phyloP scores from a whole-genome alignment of 768 basidiomycete genomes.

The Pilatotrama ljubarskyi region DNA sequence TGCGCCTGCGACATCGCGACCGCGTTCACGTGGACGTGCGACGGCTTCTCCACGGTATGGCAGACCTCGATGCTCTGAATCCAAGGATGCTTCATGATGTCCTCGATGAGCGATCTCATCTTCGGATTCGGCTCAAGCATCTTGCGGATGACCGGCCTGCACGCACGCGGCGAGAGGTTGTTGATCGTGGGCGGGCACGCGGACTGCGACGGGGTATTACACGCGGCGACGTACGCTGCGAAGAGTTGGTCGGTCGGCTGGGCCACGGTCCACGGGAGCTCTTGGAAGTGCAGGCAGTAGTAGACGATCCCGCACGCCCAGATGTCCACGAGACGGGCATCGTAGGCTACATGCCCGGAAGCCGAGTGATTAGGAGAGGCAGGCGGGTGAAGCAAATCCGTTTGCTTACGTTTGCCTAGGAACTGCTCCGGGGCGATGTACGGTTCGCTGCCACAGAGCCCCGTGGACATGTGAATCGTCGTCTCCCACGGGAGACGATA shows the following conservation, averaged over 20 bases:
- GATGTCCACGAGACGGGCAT: constrained; percentile 94
- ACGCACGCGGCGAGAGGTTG: constrained; percentile 85
- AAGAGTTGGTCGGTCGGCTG: constrained; percentile 82
- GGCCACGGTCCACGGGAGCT: constrained; percentile 96
- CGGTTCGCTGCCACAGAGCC: constrained; percentile 95
- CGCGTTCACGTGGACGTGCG: constrained; percentile 59
- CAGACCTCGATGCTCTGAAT: constrained; percentile 82
- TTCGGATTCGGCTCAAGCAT: constrained; percentile 97
- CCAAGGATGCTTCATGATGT: constrained; percentile 79
- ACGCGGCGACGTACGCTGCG: constrained; percentile 67
- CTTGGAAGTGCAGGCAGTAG: constrained; percentile 98
- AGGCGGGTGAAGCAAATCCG: constrained; percentile 31
- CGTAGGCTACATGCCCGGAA: constrained; percentile 68
- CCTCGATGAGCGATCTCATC: constrained; percentile 72
- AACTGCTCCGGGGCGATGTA: constrained; percentile 99
- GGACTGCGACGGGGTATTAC: constrained; percentile 47
- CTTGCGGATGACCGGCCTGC: constrained; percentile 77
- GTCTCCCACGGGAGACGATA: constrained; percentile 98
- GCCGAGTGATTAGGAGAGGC: constrained; percentile 40
- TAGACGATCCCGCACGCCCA: constrained; percentile 98
- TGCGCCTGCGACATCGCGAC: constrained; percentile 60
- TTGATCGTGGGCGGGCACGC: constrained; percentile 69
- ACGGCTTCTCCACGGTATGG: constrained; percentile 59
- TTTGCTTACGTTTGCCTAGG: constrained; percentile 86
- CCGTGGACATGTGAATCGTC: constrained; percentile 95